Evolutionary conservation across 352 stramenopile genomes (phyloP), one percentile per base, ranked within the genome.

Genomic region (Globisporangium mamillatum): DNA sequence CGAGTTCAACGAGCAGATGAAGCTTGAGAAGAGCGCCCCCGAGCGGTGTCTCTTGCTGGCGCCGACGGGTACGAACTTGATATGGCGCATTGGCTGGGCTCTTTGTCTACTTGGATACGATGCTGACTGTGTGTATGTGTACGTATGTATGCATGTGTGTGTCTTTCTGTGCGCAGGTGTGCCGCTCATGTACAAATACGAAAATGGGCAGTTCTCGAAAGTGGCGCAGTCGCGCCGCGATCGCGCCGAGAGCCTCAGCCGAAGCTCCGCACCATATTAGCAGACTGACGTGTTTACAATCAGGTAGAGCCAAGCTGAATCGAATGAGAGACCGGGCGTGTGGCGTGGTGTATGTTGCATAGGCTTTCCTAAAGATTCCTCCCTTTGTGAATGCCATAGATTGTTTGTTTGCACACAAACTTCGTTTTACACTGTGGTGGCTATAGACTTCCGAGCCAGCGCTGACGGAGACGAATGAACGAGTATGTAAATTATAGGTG

Each of bases 111-210:
- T 18, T 32, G 38, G 14, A 48, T 48, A 48, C 20, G 38, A 48
- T n/a, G 38, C 29, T 67, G 18, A 12, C 9, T 46, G 20, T 60
- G 29, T 63, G 0, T 66, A 18, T 36, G 16, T 10, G 14, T 44
- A 16, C 41, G 25, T 60, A 4, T 32, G 18, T 60, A 18, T 7
- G 6, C 36, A 36, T n/a, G 64, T 32, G 27, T 32, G 27, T 32
- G 27, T 32, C 56, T 50, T n/a, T 50, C 0, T 18, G 41, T 27
- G 10, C 41, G 64, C 56, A 92, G 86, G 86, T 22, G 84, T 94
- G 67, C 86, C 86, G 48, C 71, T 94, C 62, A 92, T 94, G 80
- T 94, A 94, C 71, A 88, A 84, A 74, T 94, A 90, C 66, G 72
- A 88, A 14, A 82, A 90, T 22, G 82, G 81, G n/a, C 76, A 79